Conservation (phyloP, 2,329 filamentous ascomycete species). For the Periglandula ipomoeae region DNA sequence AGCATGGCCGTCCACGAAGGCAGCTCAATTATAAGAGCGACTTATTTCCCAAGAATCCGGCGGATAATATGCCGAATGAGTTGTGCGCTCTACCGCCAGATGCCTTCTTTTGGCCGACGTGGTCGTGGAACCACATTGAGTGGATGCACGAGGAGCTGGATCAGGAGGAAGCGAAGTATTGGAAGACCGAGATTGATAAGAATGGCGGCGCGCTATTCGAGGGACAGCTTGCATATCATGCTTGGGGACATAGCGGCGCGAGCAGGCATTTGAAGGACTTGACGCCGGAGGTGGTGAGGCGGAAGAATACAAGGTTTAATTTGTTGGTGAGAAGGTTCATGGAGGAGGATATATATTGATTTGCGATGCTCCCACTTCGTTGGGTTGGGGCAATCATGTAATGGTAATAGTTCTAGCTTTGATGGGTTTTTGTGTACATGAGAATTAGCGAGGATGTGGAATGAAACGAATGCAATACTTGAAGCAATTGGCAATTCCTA, state of each 20-base stretch:
- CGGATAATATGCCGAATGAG: constrained; percentile 1
- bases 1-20: not conserved
- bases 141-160: constrained; percentile 12
- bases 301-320: constrained; percentile 11
- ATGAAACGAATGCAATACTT: too few relatives aligned
- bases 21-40: constrained; percentile 8
- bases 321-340: constrained; percentile 11
- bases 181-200: constrained; percentile 6
- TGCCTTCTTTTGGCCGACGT: constrained; percentile 13
- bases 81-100: constrained; percentile 10
- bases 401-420: too few relatives aligned
- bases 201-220: constrained; percentile 10
- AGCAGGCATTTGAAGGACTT: constrained; percentile 4
- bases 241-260: constrained; percentile 10
- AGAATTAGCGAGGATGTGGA: too few relatives aligned
- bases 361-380: too few relatives aligned
- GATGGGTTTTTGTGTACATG: too few relatives aligned
- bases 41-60: constrained; percentile 7
- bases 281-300: constrained; percentile 6
- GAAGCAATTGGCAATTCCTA: too few relatives aligned
- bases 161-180: constrained; percentile 4
- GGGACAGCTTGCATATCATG: constrained; percentile 12
- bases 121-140: constrained; percentile 9
- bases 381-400: too few relatives aligned
- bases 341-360: constrained; percentile 9